phyloP scores from a whole-genome alignment of 805 yeast species.

The Babjeviella inositovora region DNA sequence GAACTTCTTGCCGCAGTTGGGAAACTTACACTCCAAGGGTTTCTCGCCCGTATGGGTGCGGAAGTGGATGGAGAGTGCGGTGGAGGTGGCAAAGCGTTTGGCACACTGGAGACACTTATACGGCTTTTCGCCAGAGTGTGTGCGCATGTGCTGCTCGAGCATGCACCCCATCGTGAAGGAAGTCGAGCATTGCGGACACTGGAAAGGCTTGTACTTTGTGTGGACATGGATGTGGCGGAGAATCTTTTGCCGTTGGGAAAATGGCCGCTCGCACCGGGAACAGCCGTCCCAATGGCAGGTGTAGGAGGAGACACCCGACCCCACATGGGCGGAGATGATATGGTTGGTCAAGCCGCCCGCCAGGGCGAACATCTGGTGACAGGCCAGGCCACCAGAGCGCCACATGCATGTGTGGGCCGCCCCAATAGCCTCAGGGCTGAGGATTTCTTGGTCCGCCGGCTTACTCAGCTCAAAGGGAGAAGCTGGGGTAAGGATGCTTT shows the following conservation, averaged over 20 bases:
- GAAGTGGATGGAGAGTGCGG: conserved; percentile 69
- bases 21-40: conserved; percentile 67
- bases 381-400: conserved; percentile 21
- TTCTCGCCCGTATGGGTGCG: conserved; percentile 86
- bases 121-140: conserved; percentile 86
- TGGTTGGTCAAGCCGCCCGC: conserved; percentile 61
- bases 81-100: conserved; percentile 67
- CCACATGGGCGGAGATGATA: conserved; percentile 50
- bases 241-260: conserved; percentile 74
- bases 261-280: conserved; percentile 40
- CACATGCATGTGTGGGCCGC: too few relatives aligned
- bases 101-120: conserved; percentile 58
- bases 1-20: conserved; percentile 72
- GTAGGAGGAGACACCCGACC: conserved; percentile 56
- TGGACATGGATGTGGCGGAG: conserved; percentile 80
- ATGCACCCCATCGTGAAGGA: conserved; percentile 64
- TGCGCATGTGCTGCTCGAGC: conserved; percentile 67
- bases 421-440: too few relatives aligned
- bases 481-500: too few relatives aligned
- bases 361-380: conserved; percentile 30
- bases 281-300: conserved; percentile 72
- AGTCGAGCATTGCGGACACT: conserved; percentile 54
- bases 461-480: too few relatives aligned
- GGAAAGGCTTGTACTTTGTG: conserved; percentile 69
- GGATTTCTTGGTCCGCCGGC: too few relatives aligned